Percentiles rank a stretch among this genome's conserved stretches.
These are phyloP conservation scores for Candida wancherniae DNA, from an alignment of 805 yeast species.

Conservation along the genomic window DNA sequence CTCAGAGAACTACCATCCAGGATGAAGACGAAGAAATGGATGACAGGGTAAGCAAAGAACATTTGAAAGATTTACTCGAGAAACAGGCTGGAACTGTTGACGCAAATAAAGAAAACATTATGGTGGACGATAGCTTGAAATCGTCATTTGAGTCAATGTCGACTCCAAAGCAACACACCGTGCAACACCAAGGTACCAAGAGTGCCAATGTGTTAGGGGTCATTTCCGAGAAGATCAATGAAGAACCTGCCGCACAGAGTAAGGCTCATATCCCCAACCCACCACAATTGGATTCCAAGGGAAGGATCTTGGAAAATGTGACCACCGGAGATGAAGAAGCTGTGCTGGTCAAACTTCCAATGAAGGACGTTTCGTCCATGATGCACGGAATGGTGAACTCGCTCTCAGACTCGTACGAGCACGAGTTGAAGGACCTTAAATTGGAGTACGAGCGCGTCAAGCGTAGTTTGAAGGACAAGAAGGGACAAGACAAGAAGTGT, in stretches of 20 bases:
- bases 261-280: constrained; percentile 28
- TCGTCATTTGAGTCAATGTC: constrained; percentile 22
- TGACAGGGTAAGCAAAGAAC: constrained; percentile 32
- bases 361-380: constrained; percentile 33
- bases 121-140: constrained; percentile 33
- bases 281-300: constrained; percentile 30
- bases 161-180: constrained; percentile 23
- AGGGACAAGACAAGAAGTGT: constrained; percentile 36
- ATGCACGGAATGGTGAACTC: constrained; percentile 41
- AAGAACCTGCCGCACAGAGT: constrained; percentile 21
- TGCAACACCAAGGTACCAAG: constrained; percentile 9
- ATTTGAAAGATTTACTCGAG: constrained; percentile 25
- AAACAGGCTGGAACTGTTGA: constrained; percentile 21
- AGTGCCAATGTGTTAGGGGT: constrained; percentile 18
- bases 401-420: constrained; percentile 52
- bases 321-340: constrained; percentile 1
- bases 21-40: constrained; percentile 33
- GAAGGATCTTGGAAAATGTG: constrained; percentile 18
- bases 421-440: constrained; percentile 39
- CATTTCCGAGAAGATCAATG: constrained; percentile 29
- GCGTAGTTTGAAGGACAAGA: constrained; percentile 48
- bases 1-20: constrained; percentile 41
- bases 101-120: constrained; percentile 48
- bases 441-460: constrained; percentile 19
- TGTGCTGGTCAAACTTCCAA: constrained; percentile 23